Evolutionary conservation across 108 stramenopile species (phyloP).

Genomic region (Skeletonema marinoi): DNA sequence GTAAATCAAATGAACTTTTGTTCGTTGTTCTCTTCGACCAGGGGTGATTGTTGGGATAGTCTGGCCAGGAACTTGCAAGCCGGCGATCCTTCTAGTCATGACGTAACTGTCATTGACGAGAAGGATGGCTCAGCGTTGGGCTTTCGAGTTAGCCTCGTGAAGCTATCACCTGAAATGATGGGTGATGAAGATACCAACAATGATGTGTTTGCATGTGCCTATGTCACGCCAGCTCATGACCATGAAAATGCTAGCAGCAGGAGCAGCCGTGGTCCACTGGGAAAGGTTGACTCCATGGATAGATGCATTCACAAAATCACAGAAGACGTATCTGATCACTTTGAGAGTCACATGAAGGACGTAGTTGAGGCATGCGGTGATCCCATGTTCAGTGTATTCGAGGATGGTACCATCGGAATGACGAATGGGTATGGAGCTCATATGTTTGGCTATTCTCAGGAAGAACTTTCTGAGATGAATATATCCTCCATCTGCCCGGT

Average conservation of each 20-base stretch:
- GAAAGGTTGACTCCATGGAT: background rate
- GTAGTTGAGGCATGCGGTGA: slow-evolving; percentile 44
- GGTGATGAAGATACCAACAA: slow-evolving; percentile 1
- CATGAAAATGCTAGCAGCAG: background rate
- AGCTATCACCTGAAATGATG: slow-evolving; percentile 7
- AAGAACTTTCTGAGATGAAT: slow-evolving; percentile 37
- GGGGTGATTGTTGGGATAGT: slow-evolving; percentile 19
- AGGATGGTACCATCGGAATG: slow-evolving; percentile 37
- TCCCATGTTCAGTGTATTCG: slow-evolving; percentile 47
- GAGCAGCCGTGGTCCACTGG: background rate
- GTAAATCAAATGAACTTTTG: slow-evolving; percentile 18
- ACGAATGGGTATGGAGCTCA: slow-evolving; percentile 35
- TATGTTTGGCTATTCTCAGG: slow-evolving; percentile 45
- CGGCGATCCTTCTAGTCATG: slow-evolving; percentile 2
- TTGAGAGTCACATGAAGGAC: slow-evolving; percentile 25
- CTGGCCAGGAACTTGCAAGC: slow-evolving; percentile 4
- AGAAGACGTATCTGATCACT: slow-evolving; percentile 7
- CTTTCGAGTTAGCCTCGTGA: slow-evolving; percentile 12
- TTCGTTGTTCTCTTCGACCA: slow-evolving; percentile 6
- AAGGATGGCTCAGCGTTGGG: slow-evolving; percentile 10
- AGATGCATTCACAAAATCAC: slow-evolving; percentile 2
- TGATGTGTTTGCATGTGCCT: slow-evolving; percentile 24
- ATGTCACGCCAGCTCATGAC: slow-evolving; percentile 19
- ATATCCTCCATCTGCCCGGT: slow-evolving; percentile 37
- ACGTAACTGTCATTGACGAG: slow-evolving; percentile 15